phyloP scores from a whole-genome alignment of 2,329 filamentous ascomycete species.

The Penicillium hordei region DNA sequence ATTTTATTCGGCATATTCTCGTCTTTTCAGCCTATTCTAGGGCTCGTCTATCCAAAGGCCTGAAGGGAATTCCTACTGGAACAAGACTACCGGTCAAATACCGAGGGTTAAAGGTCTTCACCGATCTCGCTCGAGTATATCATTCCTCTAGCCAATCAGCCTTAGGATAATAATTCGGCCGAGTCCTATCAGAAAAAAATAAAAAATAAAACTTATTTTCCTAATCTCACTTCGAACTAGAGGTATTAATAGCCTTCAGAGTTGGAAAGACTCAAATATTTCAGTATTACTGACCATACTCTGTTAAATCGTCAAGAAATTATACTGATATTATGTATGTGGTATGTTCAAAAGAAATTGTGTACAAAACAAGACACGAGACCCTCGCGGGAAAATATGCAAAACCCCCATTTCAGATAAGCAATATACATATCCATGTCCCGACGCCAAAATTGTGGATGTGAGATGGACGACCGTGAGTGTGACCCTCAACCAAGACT shows the following conservation, averaged over 20 bases:
- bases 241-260: background rate
- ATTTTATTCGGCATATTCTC: background rate
- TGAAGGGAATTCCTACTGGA: background rate
- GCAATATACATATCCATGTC: conserved; percentile 10
- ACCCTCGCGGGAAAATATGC: conserved; percentile 1
- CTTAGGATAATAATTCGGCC: background rate
- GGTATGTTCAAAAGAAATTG: conserved; percentile 7
- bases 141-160: background rate
- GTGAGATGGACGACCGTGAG: background rate
- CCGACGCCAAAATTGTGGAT: conserved; percentile 8
- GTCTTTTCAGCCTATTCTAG: background rate
- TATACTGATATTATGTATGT: background rate
- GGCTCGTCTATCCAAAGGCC: background rate
- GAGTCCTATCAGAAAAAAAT: background rate
- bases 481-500: background rate
- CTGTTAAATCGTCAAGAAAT: background rate
- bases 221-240: background rate
- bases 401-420: background rate
- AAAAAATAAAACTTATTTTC: background rate
- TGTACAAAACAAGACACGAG: conserved; percentile 12
- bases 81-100: conserved; percentile 6
- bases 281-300: background rate
- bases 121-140: background rate
- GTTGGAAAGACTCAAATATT: background rate
- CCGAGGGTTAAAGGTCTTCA: background rate